These are phyloP conservation scores for Amanita molliuscula DNA, from an alignment of 768 basidiomycete species.

Conservation along the genomic window DNA sequence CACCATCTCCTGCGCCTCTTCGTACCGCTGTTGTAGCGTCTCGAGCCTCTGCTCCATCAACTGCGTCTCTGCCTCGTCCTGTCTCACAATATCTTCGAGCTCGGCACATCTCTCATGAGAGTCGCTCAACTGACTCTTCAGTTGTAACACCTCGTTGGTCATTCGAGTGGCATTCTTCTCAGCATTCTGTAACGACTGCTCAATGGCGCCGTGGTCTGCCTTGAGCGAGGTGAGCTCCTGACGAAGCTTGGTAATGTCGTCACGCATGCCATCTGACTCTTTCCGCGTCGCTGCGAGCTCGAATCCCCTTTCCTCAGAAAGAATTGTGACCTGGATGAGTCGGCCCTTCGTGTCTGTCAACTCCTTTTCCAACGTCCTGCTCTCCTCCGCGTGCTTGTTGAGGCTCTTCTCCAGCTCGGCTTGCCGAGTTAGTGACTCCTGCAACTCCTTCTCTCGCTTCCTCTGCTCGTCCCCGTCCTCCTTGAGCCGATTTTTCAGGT, in stretches of 20 bases:
- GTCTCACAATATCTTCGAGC: neutral
- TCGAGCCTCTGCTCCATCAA: neutral
- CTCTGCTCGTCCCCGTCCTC: neutral
- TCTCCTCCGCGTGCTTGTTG: slow-evolving; percentile 1
- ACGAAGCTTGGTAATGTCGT: slow-evolving; percentile 3
- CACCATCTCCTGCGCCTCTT: slow-evolving; percentile 2
- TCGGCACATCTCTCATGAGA: slow-evolving; percentile 1
- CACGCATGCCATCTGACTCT: slow-evolving; percentile 4
- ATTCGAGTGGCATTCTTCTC: neutral
- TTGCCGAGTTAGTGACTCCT: neutral
- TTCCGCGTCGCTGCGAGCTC: neutral
- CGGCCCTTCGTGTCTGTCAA: slow-evolving; percentile 3
- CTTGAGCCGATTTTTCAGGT: slow-evolving; percentile 1
- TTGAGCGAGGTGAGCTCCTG: neutral
- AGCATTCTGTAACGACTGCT: slow-evolving; percentile 1
- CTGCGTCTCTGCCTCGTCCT: neutral
- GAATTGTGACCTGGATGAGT: slow-evolving; percentile 1
- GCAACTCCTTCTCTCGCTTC: neutral
- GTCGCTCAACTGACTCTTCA: neutral
- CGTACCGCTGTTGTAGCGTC: neutral
- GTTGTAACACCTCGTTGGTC: neutral
- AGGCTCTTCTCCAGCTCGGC: slow-evolving; percentile 4
- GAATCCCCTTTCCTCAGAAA: slow-evolving; percentile 1
- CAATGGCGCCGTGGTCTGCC: neutral
- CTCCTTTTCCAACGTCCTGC: neutral